Evolutionary conservation across 106 monocot genomes (phyloP).

Genomic region (Agapanthus africanus): DNA sequence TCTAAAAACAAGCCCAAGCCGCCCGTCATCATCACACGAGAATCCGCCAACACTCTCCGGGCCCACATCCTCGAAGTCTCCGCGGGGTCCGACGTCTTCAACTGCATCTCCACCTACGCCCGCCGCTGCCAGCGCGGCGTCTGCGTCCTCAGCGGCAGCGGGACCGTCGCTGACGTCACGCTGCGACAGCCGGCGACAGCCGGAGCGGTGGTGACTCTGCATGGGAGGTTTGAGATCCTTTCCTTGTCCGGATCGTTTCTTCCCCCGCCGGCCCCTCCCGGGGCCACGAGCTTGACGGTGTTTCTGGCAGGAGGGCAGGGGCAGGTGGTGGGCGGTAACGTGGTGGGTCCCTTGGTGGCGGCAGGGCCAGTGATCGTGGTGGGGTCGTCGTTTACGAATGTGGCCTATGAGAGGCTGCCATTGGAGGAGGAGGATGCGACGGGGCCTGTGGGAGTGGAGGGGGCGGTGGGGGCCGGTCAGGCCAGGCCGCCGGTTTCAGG

Average conservation of each 20-base stretch:
- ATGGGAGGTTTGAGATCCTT: slow-evolving; percentile 15
- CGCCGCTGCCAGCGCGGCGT: slow-evolving; percentile 15
- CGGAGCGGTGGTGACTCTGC: slow-evolving; percentile 10
- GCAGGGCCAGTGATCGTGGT: slow-evolving; percentile 22
- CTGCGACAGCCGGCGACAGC: slow-evolving; percentile 11
- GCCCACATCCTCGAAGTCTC: slow-evolving; percentile 22
- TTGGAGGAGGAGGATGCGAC: slow-evolving; percentile 21
- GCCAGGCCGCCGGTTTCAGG: neutral
- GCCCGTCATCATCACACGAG: slow-evolving; percentile 13
- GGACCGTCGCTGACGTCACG: slow-evolving; percentile 10
- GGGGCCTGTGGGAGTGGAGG: slow-evolving; percentile 2
- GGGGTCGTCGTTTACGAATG: slow-evolving; percentile 16
- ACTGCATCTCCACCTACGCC: slow-evolving; percentile 17
- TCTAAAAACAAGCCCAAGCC: slow-evolving; percentile 19
- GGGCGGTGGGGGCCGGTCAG: neutral
- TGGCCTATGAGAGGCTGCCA: slow-evolving; percentile 24
- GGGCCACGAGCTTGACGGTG: slow-evolving; percentile 9
- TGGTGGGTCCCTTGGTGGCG: slow-evolving; percentile 19
- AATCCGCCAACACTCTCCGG: slow-evolving; percentile 18
- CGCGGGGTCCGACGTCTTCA: slow-evolving; percentile 14
- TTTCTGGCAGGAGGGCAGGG: slow-evolving; percentile 32
- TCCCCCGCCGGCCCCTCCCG: slow-evolving; percentile 8
- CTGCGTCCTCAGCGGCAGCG: slow-evolving; percentile 25
- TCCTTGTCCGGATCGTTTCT: slow-evolving; percentile 12
- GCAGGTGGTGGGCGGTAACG: slow-evolving; percentile 32